These are phyloP conservation scores for Malus orientalis DNA, from an alignment of 306 rosid genomes.

Conservation along the genomic window DNA sequence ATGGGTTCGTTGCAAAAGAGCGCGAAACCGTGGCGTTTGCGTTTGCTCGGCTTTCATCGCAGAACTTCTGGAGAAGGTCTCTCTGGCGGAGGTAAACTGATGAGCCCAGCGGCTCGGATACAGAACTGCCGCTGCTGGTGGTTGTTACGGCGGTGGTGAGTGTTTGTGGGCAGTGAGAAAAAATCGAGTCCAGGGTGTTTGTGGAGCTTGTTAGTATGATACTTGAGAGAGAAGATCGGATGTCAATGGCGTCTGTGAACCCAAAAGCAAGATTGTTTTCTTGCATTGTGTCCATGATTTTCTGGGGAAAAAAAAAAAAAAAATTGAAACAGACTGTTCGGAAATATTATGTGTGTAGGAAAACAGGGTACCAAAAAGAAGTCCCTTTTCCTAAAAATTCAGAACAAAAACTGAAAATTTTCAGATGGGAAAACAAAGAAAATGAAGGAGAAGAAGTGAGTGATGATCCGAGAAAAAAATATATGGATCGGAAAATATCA, in stretches of 20 bases:
- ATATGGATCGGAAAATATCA: background rate
- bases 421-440: background rate
- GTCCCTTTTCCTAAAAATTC: conserved; percentile 10
- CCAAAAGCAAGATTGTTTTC: conserved; percentile 15
- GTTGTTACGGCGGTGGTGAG: background rate
- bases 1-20: background rate
- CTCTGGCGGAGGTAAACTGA: conserved; percentile 76
- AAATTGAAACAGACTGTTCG: background rate
- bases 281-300: conserved; percentile 34
- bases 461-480: conserved; percentile 5
- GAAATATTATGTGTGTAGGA: background rate
- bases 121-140: background rate
- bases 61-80: conserved; percentile 64
- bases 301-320: background rate
- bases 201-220: conserved; percentile 55
- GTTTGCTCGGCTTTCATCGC: conserved; percentile 33
- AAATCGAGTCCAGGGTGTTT: conserved; percentile 83
- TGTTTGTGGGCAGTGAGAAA: conserved; percentile 38
- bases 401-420: background rate
- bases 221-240: conserved; percentile 53
- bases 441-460: too few relatives aligned
- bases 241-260: conserved; percentile 22
- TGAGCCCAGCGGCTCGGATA: conserved; percentile 47
- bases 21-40: conserved; percentile 7
- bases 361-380: conserved; percentile 25